A percentile compares a stretch with the other conserved stretches of the same genome.
These are phyloP conservation scores for Phaeomoniella chlamydospora DNA, from an alignment of 2,329 filamentous ascomycete species.

Conservation along the genomic window DNA sequence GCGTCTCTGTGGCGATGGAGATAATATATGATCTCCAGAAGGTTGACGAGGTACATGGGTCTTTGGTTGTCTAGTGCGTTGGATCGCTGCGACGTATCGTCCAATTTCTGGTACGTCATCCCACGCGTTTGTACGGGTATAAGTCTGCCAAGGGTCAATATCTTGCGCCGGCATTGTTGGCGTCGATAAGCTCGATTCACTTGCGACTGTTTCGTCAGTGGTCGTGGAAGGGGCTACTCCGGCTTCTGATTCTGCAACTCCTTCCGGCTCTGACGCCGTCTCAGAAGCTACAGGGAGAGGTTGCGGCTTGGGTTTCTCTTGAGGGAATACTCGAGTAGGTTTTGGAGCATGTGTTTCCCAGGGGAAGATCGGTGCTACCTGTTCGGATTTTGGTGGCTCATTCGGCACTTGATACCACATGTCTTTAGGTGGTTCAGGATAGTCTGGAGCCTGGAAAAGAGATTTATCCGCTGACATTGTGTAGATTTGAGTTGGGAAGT, in stretches of 20 bases:
- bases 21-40: slow-evolving; percentile 3
- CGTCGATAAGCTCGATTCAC: slow-evolving; percentile 4
- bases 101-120: slow-evolving; percentile 82
- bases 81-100: slow-evolving; percentile 66
- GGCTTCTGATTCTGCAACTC: slow-evolving; percentile 4
- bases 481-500: slow-evolving; percentile 68
- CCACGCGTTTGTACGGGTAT: slow-evolving; percentile 76
- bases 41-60: slow-evolving; percentile 22
- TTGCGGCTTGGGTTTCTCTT: slow-evolving; percentile 14
- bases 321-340: slow-evolving; percentile 34
- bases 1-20: slow-evolving; percentile 16
- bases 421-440: slow-evolving; percentile 70
- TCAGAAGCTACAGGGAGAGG: slow-evolving; percentile 5
- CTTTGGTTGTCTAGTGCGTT: slow-evolving; percentile 41
- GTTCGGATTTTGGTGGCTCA: slow-evolving; percentile 40
- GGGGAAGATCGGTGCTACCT: slow-evolving; percentile 64
- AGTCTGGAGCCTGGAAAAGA: slow-evolving; percentile 64
- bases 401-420: slow-evolving; percentile 77
- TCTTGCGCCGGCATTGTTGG: slow-evolving; percentile 7
- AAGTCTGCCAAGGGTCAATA: slow-evolving; percentile 55
- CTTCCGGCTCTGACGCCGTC: slow-evolving; percentile 8
- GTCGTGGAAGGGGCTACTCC: slow-evolving; percentile 5
- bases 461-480: slow-evolving; percentile 64
- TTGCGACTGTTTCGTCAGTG: slow-evolving; percentile 7
- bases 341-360: slow-evolving; percentile 64